Conservation (phyloP, 352 stramenopile genomes). For the Globisporangium parvum region DNA sequence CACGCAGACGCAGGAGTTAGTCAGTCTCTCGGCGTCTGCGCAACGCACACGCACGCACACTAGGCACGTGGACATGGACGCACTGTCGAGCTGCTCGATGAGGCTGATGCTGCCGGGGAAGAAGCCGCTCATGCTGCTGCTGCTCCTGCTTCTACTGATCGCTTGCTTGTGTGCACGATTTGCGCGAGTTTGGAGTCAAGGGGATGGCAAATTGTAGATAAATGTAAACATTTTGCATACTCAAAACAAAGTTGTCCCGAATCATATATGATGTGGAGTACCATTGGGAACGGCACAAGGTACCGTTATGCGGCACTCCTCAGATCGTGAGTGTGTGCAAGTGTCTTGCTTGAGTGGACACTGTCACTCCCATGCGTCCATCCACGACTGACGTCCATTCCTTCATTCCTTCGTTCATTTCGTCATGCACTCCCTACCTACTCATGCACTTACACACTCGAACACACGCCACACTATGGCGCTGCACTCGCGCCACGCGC, state of each 20-base stretch:
- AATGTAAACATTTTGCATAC: too few species aligned
- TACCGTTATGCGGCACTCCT: too few species aligned
- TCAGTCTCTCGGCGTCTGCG: not conserved
- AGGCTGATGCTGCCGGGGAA: slow-evolving; percentile 81
- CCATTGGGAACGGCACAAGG: too few species aligned
- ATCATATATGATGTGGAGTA: too few species aligned
- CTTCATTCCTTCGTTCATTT: too few species aligned
- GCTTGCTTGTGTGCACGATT: not conserved
- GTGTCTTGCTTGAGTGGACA: too few species aligned
- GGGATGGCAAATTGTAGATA: not conserved
- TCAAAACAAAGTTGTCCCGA: too few species aligned
- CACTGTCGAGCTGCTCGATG: slow-evolving; percentile 82
- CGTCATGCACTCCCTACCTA: too few species aligned
- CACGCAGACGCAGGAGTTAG: not conserved
- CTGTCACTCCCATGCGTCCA: too few species aligned
- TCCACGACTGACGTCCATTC: too few species aligned
- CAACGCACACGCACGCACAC: not conserved
- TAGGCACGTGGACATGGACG: slow-evolving; percentile 15
- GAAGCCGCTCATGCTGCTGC: slow-evolving; percentile 52
- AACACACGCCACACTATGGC: not conserved
- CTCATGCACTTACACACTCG: too few species aligned
- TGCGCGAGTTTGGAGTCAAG: not conserved
- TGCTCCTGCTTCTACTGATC: slow-evolving; percentile 6
- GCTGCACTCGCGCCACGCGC: not conserved
- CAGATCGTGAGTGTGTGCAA: too few species aligned